Evolutionary conservation across 805 yeast species (phyloP).

Genomic region (Blastobotrys mokoenaii): DNA sequence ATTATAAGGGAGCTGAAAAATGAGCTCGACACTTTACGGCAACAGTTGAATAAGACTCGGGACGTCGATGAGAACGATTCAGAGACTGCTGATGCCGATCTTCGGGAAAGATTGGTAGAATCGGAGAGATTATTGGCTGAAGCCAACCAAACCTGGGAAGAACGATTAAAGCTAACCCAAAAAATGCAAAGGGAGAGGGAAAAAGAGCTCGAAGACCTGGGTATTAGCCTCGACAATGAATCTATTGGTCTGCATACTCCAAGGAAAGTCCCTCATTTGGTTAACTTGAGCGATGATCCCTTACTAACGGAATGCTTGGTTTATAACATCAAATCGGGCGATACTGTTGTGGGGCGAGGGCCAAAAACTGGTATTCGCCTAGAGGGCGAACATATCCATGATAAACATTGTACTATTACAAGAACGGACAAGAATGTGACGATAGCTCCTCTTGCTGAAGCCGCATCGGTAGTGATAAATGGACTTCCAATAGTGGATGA

Average conservation of each 20-base stretch:
- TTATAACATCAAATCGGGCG: constrained; percentile 21
- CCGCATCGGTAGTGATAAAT: constrained; percentile 18
- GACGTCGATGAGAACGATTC: constrained; percentile 1
- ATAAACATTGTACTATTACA: constrained; percentile 17
- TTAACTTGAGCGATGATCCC: constrained; percentile 23
- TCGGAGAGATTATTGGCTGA: constrained; percentile 22
- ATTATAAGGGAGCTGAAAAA: constrained; percentile 27
- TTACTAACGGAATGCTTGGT: constrained; percentile 22
- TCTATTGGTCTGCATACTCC: constrained; percentile 22
- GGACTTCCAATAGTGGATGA: constrained; percentile 13
- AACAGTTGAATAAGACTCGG: not conserved
- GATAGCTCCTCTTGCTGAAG: constrained; percentile 11
- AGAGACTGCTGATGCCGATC: constrained; percentile 11
- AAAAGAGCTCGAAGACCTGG: constrained; percentile 22
- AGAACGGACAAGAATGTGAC: constrained; percentile 15
- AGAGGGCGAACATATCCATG: constrained; percentile 16
- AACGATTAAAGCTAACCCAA: constrained; percentile 16
- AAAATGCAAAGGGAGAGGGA: constrained; percentile 21
- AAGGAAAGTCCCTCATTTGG: constrained; percentile 21
- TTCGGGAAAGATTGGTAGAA: constrained; percentile 12
- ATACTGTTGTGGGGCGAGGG: constrained; percentile 13
- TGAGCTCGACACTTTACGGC: constrained; percentile 17
- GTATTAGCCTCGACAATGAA: constrained; percentile 19
- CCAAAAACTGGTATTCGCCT: constrained; percentile 14
- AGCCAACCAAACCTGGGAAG: constrained; percentile 23